Conservation (phyloP, 208 protist species). For the Crithidia sp. region DNA sequence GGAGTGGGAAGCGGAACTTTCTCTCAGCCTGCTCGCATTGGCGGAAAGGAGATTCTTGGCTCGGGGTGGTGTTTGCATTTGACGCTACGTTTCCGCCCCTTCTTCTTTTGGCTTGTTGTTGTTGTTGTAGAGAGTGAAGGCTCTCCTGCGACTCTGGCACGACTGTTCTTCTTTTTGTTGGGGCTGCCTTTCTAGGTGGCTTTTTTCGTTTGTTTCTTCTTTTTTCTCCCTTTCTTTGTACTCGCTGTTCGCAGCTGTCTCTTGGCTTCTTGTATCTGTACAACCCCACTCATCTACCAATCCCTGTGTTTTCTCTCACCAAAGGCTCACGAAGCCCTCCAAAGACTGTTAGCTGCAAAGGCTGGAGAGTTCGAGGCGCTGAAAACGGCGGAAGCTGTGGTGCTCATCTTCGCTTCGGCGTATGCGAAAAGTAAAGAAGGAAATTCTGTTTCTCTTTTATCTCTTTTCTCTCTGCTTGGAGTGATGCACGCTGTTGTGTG, state of each 20-base stretch:
- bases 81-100: neutral
- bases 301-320: constrained; percentile 8
- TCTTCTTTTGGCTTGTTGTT: neutral
- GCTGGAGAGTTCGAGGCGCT: no score
- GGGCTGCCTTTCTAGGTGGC: neutral
- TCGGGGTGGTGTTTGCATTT: no score
- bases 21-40: no score
- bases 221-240: constrained; percentile 2
- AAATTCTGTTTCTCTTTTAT: neutral
- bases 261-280: constrained; percentile 22
- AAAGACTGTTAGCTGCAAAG: no score
- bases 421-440: no score
- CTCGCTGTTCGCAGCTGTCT: neutral
- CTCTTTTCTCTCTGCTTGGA: neutral
- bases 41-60: no score
- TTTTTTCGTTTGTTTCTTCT: neutral
- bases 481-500: neutral
- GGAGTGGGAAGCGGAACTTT: no score
- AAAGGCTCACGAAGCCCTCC: no score
- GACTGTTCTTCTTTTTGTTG: constrained; percentile 26
- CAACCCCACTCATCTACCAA: neutral
- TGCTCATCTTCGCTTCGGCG: no score
- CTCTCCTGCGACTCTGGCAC: neutral
- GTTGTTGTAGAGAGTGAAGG: neutral
- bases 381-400: no score